Conservation (phyloP, 352 stramenopile species). For the Phytopythium kandeliae region DNA sequence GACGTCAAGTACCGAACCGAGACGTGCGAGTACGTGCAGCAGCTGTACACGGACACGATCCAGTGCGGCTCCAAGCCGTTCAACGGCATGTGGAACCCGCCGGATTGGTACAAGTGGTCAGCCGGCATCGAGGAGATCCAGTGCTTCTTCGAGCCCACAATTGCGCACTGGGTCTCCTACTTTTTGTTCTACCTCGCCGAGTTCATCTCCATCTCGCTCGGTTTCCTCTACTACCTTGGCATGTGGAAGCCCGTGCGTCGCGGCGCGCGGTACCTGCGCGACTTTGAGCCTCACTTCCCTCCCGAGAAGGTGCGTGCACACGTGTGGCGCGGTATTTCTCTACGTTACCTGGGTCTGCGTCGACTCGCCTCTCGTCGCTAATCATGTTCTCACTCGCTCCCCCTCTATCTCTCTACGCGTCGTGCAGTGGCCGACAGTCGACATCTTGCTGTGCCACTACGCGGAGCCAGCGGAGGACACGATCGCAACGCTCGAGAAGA, state of each 20-base stretch:
- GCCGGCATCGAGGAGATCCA: conserved; percentile 50
- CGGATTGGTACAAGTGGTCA: conserved; percentile 59
- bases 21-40: conserved; percentile 48
- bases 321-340: not conserved
- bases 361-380: too few species aligned
- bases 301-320: conserved; percentile 23
- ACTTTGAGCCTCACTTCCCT: conserved; percentile 69
- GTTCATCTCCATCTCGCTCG: conserved; percentile 67
- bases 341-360: too few species aligned
- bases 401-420: too few species aligned
- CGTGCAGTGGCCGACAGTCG: conserved; percentile 70
- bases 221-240: conserved; percentile 66
- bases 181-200: conserved; percentile 70
- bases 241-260: conserved; percentile 79
- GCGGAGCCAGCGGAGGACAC: conserved; percentile 70
- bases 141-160: conserved; percentile 54
- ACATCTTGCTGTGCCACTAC: conserved; percentile 77
- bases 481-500: conserved; percentile 67
- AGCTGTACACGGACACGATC: conserved; percentile 34
- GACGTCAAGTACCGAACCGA: conserved; percentile 52
- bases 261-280: conserved; percentile 52
- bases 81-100: conserved; percentile 67
- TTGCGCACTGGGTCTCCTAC: conserved; percentile 65
- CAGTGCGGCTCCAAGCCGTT: conserved; percentile 55
- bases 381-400: too few species aligned